A percentile compares a stretch with the other conserved stretches of the same genome.
phyloP scores from a whole-genome alignment of 495 filamentous ascomycete species.

The Wilcoxina mikolae region DNA sequence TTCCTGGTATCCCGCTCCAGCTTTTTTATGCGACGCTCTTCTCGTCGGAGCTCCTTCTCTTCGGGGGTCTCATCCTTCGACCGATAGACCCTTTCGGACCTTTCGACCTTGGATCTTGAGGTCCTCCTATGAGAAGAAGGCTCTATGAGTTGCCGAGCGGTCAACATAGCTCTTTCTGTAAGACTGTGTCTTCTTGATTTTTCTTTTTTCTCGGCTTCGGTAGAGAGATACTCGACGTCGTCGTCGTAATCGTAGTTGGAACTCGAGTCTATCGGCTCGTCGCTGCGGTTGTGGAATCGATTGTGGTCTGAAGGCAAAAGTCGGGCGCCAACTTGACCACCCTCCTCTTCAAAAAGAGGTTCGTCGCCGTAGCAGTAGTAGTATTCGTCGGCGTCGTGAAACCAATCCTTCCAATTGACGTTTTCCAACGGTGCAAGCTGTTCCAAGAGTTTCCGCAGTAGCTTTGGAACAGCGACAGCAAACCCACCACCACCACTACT shows the following conservation, averaged over 20 bases:
- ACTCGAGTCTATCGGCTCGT: neutral
- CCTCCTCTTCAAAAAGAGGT: neutral
- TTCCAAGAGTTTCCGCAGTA: neutral
- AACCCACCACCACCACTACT: neutral
- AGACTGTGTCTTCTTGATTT: neutral
- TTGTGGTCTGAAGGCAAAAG: neutral
- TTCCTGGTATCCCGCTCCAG: conserved; percentile 20
- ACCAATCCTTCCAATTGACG: conserved; percentile 3
- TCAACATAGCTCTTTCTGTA: conserved; percentile 1
- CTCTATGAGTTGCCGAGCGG: conserved; percentile 2
- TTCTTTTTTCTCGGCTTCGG: neutral
- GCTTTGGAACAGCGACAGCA: neutral
- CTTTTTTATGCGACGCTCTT: conserved; percentile 20
- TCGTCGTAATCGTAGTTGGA: neutral
- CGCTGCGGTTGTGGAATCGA: neutral
- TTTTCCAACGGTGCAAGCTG: neutral
- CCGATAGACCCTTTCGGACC: conserved; percentile 8
- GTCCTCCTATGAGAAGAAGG: conserved; percentile 13
- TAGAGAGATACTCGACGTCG: conserved; percentile 4
- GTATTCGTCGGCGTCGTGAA: neutral
- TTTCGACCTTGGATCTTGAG: conserved; percentile 17
- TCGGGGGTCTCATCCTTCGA: conserved; percentile 16
- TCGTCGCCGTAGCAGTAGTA: neutral
- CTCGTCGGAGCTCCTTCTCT: conserved; percentile 22
- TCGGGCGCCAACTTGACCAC: neutral